A percentile compares a stretch with the other conserved stretches of the same genome.
Conservation (phyloP, 768 basidiomycete species). For the Pulveroboletus ravenelii region DNA sequence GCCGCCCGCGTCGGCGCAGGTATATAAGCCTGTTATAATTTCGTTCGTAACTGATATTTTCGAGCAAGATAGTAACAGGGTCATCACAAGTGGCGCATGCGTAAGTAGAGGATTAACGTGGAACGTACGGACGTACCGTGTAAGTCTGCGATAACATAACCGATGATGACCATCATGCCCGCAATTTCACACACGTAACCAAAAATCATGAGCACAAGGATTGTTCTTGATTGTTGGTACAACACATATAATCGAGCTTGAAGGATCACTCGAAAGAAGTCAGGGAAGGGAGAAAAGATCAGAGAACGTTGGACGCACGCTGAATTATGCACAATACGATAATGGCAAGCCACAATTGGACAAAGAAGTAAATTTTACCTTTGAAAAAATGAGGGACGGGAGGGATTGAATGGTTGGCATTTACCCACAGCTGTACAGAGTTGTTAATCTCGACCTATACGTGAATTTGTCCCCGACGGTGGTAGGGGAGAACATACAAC, state of each 20-base stretch:
- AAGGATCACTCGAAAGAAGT: conserved; percentile 6
- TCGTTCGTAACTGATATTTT: neutral
- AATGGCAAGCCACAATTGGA: conserved; percentile 1
- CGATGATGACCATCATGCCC: neutral
- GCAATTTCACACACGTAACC: conserved; percentile 6
- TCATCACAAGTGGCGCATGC: too few relatives aligned
- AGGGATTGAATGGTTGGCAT: neutral
- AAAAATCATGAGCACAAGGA: conserved; percentile 5
- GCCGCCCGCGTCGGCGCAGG: neutral
- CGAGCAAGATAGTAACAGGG: too few relatives aligned
- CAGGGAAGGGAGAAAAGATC: neutral
- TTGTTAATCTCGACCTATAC: neutral
- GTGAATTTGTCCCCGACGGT: neutral
- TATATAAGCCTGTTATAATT: neutral
- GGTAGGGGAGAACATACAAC: conserved; percentile 2
- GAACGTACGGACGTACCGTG: neutral
- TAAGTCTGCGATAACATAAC: neutral
- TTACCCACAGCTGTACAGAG: conserved; percentile 12
- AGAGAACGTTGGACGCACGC: neutral
- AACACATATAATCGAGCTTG: conserved; percentile 14
- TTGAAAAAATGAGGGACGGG: neutral
- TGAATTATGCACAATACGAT: neutral
- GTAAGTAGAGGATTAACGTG: neutral
- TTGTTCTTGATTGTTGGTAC: conserved; percentile 6
- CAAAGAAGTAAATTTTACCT: conserved; percentile 7